These are phyloP conservation scores for Blastobotrys ciferrii DNA, from an alignment of 1,139 yeast genomes.

Conservation along the genomic window DNA sequence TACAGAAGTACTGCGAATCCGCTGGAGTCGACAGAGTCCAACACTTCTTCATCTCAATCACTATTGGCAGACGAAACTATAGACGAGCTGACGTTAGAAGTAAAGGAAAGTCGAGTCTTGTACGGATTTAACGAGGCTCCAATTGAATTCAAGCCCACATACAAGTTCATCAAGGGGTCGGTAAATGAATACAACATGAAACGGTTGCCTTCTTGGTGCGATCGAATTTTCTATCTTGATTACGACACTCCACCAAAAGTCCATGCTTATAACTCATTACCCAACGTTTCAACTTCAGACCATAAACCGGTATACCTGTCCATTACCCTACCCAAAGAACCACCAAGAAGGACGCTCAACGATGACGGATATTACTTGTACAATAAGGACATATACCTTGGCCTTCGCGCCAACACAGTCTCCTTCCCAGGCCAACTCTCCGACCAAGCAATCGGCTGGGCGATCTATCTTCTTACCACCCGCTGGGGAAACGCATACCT, in stretches of 20 bases:
- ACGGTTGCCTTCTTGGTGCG: slow-evolving; percentile 88
- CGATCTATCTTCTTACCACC: slow-evolving; percentile 22
- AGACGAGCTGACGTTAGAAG: slow-evolving; percentile 61
- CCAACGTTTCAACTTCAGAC: slow-evolving; percentile 45
- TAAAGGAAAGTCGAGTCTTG: slow-evolving; percentile 43
- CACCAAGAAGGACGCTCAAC: slow-evolving; percentile 16
- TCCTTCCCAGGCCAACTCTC: slow-evolving; percentile 19
- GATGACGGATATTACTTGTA: slow-evolving; percentile 8
- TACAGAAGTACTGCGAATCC: slow-evolving; percentile 45
- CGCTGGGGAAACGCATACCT: slow-evolving; percentile 19
- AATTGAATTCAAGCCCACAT: slow-evolving; percentile 70
- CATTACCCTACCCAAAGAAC: slow-evolving; percentile 18
- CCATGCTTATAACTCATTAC: slow-evolving; percentile 45
- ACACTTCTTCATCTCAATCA: not conserved
- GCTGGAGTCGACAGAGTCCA: slow-evolving; percentile 9
- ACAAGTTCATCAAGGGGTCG: slow-evolving; percentile 54
- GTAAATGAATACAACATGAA: slow-evolving; percentile 54
- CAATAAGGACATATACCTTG: slow-evolving; percentile 15
- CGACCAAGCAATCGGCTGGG: slow-evolving; percentile 29
- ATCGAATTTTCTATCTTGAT: slow-evolving; percentile 62
- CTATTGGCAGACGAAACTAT: not conserved
- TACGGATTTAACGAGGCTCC: slow-evolving; percentile 63
- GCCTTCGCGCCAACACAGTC: slow-evolving; percentile 15
- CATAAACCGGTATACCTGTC: slow-evolving; percentile 49
- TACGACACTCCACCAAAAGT: slow-evolving; percentile 38